phyloP scores from a whole-genome alignment of 305 asterid species.

The Fraxinus sp. region DNA sequence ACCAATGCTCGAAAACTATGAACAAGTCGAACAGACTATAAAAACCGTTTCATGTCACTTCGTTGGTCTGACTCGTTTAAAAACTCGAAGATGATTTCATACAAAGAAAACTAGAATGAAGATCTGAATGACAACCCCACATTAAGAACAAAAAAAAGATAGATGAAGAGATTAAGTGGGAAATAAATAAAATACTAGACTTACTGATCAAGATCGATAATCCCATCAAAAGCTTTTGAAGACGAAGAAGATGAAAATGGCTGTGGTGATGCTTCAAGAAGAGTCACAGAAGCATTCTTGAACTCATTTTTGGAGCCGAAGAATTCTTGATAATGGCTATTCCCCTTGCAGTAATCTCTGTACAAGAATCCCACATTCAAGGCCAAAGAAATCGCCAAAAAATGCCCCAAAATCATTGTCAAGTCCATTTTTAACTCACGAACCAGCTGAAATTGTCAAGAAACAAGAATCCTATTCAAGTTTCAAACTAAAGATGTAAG shows the following conservation, averaged over 20 bases:
- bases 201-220: constrained; percentile 83
- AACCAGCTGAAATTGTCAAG: background rate
- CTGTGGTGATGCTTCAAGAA: constrained; percentile 28
- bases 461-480: constrained; percentile 8
- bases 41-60: background rate
- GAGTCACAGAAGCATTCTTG: constrained; percentile 38
- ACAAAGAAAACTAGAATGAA: background rate
- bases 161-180: background rate
- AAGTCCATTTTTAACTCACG: background rate
- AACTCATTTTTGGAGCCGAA: constrained; percentile 34
- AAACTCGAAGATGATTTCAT: background rate
- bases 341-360: constrained; percentile 52
- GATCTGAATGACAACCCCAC: constrained; percentile 41
- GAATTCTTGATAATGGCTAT: constrained; percentile 35
- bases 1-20: background rate
- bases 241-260: constrained; percentile 26
- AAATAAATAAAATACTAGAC: constrained; percentile 25
- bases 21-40: background rate
- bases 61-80: background rate
- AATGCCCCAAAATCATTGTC: constrained; percentile 51
- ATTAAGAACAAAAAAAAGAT: background rate
- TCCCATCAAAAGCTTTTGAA: constrained; percentile 32
- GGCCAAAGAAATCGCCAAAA: constrained; percentile 69
- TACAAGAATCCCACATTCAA: constrained; percentile 64
- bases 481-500: background rate